Conservation (phyloP, 441 rosid genomes). For the Kokia cookei region DNA sequence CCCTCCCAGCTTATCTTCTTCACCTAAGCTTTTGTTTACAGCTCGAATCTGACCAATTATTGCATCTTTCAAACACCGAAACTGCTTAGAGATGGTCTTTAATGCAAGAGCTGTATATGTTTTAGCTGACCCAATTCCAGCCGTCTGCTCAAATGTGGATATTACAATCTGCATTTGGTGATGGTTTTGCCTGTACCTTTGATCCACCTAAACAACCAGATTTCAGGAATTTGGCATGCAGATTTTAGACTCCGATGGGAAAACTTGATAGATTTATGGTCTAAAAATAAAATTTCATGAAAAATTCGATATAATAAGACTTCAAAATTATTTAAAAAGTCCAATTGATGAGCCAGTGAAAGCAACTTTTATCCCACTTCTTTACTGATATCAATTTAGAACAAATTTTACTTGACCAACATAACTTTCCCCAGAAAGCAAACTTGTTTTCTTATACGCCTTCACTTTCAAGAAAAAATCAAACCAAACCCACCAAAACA, state of each 20-base stretch:
- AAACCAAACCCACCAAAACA: slow-evolving; percentile 2
- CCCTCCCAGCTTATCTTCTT: slow-evolving; percentile 48
- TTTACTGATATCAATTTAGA: too few species aligned
- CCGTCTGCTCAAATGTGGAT: slow-evolving; percentile 58
- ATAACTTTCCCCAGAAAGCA: slow-evolving; percentile 1
- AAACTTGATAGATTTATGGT: background rate
- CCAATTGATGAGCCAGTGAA: background rate
- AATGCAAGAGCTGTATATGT: slow-evolving; percentile 65
- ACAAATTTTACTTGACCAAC: background rate
- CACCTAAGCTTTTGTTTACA: slow-evolving; percentile 74
- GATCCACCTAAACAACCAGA: slow-evolving; percentile 46
- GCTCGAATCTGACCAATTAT: slow-evolving; percentile 58
- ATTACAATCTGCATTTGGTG: slow-evolving; percentile 69
- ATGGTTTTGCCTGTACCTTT: slow-evolving; percentile 67
- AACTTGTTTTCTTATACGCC: background rate
- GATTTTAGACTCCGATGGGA: background rate
- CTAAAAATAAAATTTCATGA: background rate
- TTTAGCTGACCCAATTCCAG: slow-evolving; percentile 58
- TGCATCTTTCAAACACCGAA: slow-evolving; percentile 64
- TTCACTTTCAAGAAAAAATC: background rate
- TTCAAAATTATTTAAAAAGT: background rate
- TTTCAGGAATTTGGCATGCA: background rate
- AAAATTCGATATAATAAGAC: background rate
- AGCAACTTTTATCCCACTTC: slow-evolving; percentile 5
- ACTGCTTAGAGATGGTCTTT: slow-evolving; percentile 68